A percentile compares a stretch with the other conserved stretches of the same genome.
phyloP scores from a whole-genome alignment of 371 early-diverging fungal genomes.

The Syncephalastrum racemosum region DNA sequence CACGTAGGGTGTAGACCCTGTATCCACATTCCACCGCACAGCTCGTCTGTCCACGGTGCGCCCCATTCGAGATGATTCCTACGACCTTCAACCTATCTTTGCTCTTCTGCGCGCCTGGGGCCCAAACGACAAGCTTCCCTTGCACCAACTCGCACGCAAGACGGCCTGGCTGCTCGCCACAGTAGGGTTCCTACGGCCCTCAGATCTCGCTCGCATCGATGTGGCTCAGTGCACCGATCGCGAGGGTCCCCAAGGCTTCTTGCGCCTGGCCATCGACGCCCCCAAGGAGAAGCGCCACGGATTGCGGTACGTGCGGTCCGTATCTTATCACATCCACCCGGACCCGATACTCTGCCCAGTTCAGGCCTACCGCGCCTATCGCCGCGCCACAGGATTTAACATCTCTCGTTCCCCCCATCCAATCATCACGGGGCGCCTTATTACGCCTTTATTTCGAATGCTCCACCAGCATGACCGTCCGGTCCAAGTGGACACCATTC shows the following conservation, averaged over 20 bases:
- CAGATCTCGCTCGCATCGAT: constrained; percentile 25
- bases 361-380: constrained; percentile 5
- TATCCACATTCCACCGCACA: constrained; percentile 6
- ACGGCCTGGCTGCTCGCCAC: constrained; percentile 20
- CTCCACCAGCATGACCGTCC: no score
- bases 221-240: neutral
- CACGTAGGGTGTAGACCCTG: no score
- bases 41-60: constrained; percentile 11
- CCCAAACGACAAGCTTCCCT: neutral
- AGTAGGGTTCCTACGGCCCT: constrained; percentile 25
- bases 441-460: no score
- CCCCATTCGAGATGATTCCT: neutral
- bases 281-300: constrained; percentile 20
- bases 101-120: neutral
- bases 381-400: no score
- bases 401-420: no score
- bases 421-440: no score
- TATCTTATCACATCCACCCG: constrained; percentile 8
- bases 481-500: no score
- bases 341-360: constrained; percentile 18
- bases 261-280: constrained; percentile 5
- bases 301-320: constrained; percentile 5
- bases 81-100: constrained; percentile 10
- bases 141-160: constrained; percentile 12
- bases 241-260: neutral